Conservation (phyloP, 768 basidiomycete species). For the Rhizopogon sp. region DNA sequence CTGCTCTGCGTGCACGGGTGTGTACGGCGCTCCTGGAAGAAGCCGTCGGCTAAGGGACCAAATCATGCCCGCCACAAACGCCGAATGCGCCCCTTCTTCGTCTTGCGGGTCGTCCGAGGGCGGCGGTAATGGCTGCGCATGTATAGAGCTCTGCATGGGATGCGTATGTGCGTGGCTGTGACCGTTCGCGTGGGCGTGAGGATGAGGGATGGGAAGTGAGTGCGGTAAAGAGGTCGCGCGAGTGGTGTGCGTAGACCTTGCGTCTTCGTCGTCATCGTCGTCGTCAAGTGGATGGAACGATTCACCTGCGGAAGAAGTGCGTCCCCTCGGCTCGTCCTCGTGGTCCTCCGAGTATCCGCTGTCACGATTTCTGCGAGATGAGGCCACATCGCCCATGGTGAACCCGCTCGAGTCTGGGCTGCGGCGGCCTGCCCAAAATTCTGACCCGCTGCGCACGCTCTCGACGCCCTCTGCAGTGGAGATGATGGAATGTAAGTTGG, state of each 20-base stretch:
- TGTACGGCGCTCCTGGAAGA: constrained; percentile 74
- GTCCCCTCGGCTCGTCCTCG: not conserved
- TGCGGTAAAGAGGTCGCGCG: not conserved
- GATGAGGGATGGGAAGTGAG: constrained; percentile 10
- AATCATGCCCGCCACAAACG: constrained; percentile 86
- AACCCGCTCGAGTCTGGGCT: constrained; percentile 6
- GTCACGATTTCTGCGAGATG: constrained; percentile 9
- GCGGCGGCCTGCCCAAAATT: constrained; percentile 61
- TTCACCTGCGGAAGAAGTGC: constrained; percentile 14
- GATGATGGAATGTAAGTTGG: constrained; percentile 6
- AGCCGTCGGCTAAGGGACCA: constrained; percentile 70
- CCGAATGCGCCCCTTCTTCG: constrained; percentile 76
- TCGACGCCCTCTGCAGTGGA: constrained; percentile 25
- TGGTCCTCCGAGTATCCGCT: constrained; percentile 9
- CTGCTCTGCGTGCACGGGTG: constrained; percentile 33
- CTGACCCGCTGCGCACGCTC: constrained; percentile 64
- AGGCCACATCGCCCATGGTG: not conserved
- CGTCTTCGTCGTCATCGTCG: constrained; percentile 17
- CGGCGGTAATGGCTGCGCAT: constrained; percentile 1
- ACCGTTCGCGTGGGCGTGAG: not conserved
- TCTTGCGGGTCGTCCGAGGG: constrained; percentile 47
- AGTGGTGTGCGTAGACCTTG: constrained; percentile 13
- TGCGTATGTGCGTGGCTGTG: not conserved
- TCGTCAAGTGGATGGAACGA: constrained; percentile 30
- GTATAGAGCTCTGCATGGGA: not conserved